phyloP scores from a whole-genome alignment of 2,329 filamentous ascomycete species.

The Hymenoscyphus fraxineus region DNA sequence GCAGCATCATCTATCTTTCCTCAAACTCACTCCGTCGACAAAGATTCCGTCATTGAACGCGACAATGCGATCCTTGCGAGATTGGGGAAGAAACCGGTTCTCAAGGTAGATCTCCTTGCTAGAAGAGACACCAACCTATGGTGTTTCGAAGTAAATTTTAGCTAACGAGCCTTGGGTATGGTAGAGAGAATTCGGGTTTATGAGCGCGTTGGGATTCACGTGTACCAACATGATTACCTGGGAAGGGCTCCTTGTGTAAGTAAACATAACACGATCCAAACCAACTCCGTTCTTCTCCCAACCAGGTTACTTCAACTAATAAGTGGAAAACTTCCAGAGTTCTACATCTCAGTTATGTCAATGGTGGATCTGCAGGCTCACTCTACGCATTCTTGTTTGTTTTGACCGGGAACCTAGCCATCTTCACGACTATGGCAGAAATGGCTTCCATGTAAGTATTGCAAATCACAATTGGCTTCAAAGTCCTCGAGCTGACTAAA shows the following conservation, averaged over 20 bases:
- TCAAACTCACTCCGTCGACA: background rate
- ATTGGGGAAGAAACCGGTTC: constrained; percentile 15
- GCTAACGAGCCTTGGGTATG: background rate
- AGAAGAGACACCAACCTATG: background rate
- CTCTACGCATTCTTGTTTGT: constrained; percentile 38
- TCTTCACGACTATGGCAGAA: constrained; percentile 24
- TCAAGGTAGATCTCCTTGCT: constrained; percentile 6
- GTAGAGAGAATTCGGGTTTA: constrained; percentile 39
- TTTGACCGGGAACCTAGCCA: constrained; percentile 28
- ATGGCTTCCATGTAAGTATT: constrained; percentile 28
- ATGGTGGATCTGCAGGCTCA: constrained; percentile 33
- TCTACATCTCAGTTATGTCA: constrained; percentile 11
- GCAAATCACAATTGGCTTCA: background rate
- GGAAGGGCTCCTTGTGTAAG: constrained; percentile 34
- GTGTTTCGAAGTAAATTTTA: background rate
- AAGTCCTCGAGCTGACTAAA: background rate
- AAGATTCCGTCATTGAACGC: constrained; percentile 5
- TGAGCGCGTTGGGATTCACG: constrained; percentile 41
- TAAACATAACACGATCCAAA: background rate
- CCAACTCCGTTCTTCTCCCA: background rate
- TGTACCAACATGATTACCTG: constrained; percentile 42
- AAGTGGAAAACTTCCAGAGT: constrained; percentile 28
- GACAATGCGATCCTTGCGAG: constrained; percentile 9
- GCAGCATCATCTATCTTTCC: background rate
- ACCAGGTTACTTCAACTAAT: constrained; percentile 25